Conservation (phyloP, 495 filamentous ascomycete species). For the Annulohypoxylon nitens region DNA sequence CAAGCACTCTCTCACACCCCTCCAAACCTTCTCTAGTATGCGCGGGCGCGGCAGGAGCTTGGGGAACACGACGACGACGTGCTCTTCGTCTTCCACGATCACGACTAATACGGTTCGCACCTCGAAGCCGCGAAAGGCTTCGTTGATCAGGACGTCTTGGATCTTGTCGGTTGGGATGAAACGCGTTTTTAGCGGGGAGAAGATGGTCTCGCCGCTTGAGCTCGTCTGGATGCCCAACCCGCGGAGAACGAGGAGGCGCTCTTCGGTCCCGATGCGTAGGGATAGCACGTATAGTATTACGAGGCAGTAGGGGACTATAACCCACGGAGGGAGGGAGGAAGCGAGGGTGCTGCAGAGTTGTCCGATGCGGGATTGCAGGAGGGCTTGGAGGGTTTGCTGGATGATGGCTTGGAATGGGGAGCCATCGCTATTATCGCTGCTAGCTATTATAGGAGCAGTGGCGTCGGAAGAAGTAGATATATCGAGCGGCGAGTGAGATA, state of each 20-base stretch:
- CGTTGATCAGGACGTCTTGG: constrained; percentile 92
- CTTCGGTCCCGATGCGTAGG: constrained; percentile 70
- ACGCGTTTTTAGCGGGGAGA: constrained; percentile 70
- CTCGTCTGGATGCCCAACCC: constrained; percentile 92
- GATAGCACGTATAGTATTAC: constrained; percentile 53
- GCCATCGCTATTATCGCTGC: neutral
- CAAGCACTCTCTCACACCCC: constrained; percentile 79
- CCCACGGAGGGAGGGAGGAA: constrained; percentile 46
- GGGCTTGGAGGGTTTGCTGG: constrained; percentile 53
- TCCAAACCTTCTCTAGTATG: constrained; percentile 88
- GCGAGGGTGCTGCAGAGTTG: constrained; percentile 13
- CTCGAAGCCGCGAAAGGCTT: constrained; percentile 94
- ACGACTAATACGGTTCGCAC: constrained; percentile 91
- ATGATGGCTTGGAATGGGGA: constrained; percentile 51
- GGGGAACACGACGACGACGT: constrained; percentile 94
- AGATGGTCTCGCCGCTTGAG: constrained; percentile 72
- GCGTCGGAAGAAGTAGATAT: neutral
- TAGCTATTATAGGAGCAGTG: constrained; percentile 6
- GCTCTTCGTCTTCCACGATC: constrained; percentile 89
- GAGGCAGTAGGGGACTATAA: constrained; percentile 54
- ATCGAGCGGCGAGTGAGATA: neutral
- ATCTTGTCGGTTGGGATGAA: constrained; percentile 96
- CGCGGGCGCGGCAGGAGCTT: constrained; percentile 75
- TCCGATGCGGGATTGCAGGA: constrained; percentile 32
- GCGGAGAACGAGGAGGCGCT: constrained; percentile 88